Base-by-base conservation (phyloP, 169 alveolate species). In the Plasmodium malariae region DNA sequence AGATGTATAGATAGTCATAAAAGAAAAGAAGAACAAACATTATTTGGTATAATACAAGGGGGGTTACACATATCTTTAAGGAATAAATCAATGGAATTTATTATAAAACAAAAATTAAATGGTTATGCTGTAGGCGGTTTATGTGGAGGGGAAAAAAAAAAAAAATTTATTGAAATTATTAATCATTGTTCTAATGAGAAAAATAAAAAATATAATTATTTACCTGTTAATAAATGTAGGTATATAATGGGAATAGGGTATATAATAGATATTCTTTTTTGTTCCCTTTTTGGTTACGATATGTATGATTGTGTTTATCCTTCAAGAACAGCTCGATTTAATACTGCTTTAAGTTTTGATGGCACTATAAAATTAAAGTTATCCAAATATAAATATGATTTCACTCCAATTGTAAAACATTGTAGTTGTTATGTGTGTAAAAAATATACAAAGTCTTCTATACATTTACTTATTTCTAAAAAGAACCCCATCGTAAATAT, bases 101-200 rank as follows among this genome's bases (percentile, higher is more conserved):
- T 97, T 91, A 92, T 94, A 49, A 74, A 88, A 28, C 94, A 98
- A 91, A 94, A 97, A 71, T 93, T 96, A 34, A 98, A 98, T 17
- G 99, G 99, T 5, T 98, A 97, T 93, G 99, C 99, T 30, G 98
- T 99, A 26, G 99, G 99, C 0, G 99, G 99, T 1, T 96, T 99
- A 51, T 96, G 98, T 9, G 99, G 99, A 21, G 99, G 99, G 0
- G 99, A 99, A 93, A 97, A 95, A 69, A 98, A 98, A 89, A 96
- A 87, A 26, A 98, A 96, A 65, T 99, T 98, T 93, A 97, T 99
- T 98, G 96, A 93, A 87, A 95, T 97, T 6, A 98, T 97, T 3
- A 95, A 89, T 17, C 93, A 93, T 87, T 62, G 89, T 68, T 73
- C 94, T 17, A 71, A 71, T 74, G 86, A 48, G 28, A 76, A 71